These are phyloP conservation scores for Alisma plantagoaquatica DNA, from an alignment of 106 monocot species.

Conservation along the genomic window DNA sequence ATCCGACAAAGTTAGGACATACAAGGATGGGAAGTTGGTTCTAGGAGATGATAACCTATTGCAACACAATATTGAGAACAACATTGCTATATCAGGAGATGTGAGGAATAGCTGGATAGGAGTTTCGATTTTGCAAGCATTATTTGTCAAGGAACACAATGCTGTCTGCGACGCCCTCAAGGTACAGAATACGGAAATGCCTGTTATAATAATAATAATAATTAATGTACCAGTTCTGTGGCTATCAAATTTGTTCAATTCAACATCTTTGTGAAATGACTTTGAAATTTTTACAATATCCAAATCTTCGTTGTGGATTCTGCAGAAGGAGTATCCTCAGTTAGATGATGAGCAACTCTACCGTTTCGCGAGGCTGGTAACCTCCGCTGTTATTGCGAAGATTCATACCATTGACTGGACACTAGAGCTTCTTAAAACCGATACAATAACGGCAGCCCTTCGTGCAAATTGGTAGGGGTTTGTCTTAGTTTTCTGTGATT, in stretches of 20 bases:
- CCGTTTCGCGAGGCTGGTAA: slow-evolving; percentile 37
- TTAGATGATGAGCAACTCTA: slow-evolving; percentile 37
- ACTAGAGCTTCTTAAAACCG: slow-evolving; percentile 53
- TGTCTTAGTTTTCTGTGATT: background rate
- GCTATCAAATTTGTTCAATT: background rate
- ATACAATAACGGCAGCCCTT: slow-evolving; percentile 33
- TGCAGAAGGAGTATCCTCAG: slow-evolving; percentile 28
- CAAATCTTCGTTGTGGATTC: too few species aligned
- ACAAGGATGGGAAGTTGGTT: slow-evolving; percentile 37
- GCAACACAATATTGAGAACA: slow-evolving; percentile 10
- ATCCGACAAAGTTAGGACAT: slow-evolving; percentile 17
- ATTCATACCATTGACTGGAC: slow-evolving; percentile 78
- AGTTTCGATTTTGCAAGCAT: slow-evolving; percentile 44
- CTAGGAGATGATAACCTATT: slow-evolving; percentile 37
- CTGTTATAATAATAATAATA: background rate
- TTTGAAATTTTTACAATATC: too few species aligned
- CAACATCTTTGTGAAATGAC: background rate
- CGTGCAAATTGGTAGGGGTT: slow-evolving; percentile 34
- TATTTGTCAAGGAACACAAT: slow-evolving; percentile 55
- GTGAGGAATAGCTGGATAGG: slow-evolving; percentile 59
- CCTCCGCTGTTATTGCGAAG: slow-evolving; percentile 65
- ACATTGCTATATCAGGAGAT: slow-evolving; percentile 36
- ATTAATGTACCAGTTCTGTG: background rate
- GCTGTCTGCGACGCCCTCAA: slow-evolving; percentile 54
- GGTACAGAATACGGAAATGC: slow-evolving; percentile 9